Percentiles rank a stretch among this genome's conserved stretches.
Conservation (phyloP, 306 rosid genomes). For the Dryas octopetala region DNA sequence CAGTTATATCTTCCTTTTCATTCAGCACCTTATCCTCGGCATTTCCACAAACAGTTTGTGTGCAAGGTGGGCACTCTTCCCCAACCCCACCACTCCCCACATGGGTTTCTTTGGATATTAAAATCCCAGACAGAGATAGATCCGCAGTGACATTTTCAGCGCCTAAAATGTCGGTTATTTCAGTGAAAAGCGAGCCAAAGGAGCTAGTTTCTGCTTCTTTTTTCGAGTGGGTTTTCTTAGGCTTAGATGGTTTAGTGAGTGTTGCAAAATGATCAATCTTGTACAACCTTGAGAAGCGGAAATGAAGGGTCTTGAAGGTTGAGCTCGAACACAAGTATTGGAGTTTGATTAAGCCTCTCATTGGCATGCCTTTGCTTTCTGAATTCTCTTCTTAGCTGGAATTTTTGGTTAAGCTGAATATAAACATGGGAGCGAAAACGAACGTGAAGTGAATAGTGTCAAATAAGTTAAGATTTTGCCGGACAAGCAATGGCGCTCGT, state of each 20-base stretch:
- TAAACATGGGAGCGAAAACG: too few species aligned
- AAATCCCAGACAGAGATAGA: conserved; percentile 36
- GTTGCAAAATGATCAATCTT: conserved; percentile 29
- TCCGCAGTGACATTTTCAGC: conserved; percentile 33
- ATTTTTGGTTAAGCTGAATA: neutral
- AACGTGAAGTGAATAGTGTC: too few species aligned
- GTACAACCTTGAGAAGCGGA: conserved; percentile 13
- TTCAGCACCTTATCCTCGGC: conserved; percentile 22
- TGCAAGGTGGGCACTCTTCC: conserved; percentile 27
- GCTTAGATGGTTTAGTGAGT: conserved; percentile 21
- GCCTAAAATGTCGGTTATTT: conserved; percentile 71
- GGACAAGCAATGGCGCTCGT: conserved; percentile 6
- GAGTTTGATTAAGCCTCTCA: conserved; percentile 33
- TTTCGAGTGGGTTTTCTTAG: conserved; percentile 19
- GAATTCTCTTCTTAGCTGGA: neutral
- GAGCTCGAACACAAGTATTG: conserved; percentile 13
- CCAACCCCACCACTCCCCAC: neutral
- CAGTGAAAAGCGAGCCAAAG: conserved; percentile 43
- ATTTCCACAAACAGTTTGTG: conserved; percentile 51
- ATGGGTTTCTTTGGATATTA: conserved; percentile 22
- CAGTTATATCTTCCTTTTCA: conserved; percentile 24
- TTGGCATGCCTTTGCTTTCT: neutral
- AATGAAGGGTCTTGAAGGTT: conserved; percentile 9
- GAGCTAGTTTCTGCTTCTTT: conserved; percentile 18
- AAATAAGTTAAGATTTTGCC: neutral